Evolutionary conservation across 495 filamentous ascomycete species (phyloP).

Genomic region (Cercophora scortea): DNA sequence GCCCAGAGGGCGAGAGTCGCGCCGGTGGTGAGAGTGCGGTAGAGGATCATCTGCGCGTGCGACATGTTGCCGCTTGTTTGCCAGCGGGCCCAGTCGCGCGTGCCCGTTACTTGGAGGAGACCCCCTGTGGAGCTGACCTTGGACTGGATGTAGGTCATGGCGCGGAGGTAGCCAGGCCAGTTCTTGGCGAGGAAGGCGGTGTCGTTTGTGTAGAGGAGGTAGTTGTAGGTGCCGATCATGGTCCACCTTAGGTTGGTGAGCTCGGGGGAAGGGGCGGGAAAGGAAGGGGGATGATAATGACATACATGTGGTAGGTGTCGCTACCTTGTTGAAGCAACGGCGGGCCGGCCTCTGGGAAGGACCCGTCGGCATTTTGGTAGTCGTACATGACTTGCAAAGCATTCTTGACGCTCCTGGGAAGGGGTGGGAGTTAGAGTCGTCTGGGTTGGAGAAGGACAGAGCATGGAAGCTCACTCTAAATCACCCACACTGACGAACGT

Average conservation of each 20-base stretch:
- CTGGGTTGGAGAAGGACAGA: background rate
- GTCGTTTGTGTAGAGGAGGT: conserved; percentile 51
- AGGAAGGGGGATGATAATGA: background rate
- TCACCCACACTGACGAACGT: conserved; percentile 53
- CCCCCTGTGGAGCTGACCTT: conserved; percentile 39
- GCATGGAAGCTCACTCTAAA: conserved; percentile 25
- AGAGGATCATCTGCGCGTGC: conserved; percentile 53
- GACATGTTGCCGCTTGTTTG: conserved; percentile 44
- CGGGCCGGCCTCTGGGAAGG: conserved; percentile 46
- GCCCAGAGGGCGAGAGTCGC: conserved; percentile 43
- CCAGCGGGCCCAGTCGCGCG: conserved; percentile 51
- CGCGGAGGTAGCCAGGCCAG: conserved; percentile 43
- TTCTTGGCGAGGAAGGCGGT: conserved; percentile 39
- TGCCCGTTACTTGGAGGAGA: conserved; percentile 49
- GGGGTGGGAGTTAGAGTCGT: background rate
- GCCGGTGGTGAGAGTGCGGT: conserved; percentile 44
- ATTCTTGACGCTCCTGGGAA: conserved; percentile 45
- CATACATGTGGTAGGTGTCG: conserved; percentile 58
- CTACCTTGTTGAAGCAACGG: conserved; percentile 47
- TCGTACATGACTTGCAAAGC: conserved; percentile 54
- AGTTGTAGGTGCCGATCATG: conserved; percentile 57
- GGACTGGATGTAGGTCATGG: conserved; percentile 46
- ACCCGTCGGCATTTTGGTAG: conserved; percentile 31
- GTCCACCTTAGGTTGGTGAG: conserved; percentile 25
- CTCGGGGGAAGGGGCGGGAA: background rate